These are phyloP conservation scores for Psilocybe tampanensis DNA, from an alignment of 768 basidiomycete species.

Conservation along the genomic window DNA sequence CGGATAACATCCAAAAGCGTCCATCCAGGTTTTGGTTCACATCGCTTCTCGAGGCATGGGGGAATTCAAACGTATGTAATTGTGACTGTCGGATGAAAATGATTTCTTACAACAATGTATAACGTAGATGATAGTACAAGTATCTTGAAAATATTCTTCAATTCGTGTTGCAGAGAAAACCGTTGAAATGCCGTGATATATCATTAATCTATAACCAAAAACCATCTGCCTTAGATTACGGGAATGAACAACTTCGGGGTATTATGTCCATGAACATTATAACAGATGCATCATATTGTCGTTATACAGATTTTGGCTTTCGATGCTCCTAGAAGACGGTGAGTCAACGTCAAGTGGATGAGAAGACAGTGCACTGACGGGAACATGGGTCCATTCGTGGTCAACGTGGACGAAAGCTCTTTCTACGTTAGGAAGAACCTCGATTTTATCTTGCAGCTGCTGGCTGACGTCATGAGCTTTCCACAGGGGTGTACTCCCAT, in stretches of 20 bases:
- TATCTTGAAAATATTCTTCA: not conserved
- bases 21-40: not conserved
- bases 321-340: constrained; percentile 47
- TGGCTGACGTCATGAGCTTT: constrained; percentile 87
- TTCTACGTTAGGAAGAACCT: constrained; percentile 86
- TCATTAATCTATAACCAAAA: constrained; percentile 4
- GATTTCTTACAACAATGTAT: too few species aligned
- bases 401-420: constrained; percentile 96
- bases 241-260: not conserved
- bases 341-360: not conserved
- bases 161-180: too few species aligned
- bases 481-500: constrained; percentile 85
- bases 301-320: constrained; percentile 33
- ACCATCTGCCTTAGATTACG: constrained; percentile 9
- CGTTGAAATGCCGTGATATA: not conserved
- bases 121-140: too few species aligned
- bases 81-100: not conserved
- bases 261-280: not conserved
- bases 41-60: not conserved
- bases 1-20: not conserved
- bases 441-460: constrained; percentile 85
- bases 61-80: too few species aligned
- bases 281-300: constrained; percentile 1
- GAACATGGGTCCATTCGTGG: constrained; percentile 84
- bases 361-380: constrained; percentile 31